Base-by-base conservation (phyloP, 331 rosid species). In the Stylosanthes scabra region DNA sequence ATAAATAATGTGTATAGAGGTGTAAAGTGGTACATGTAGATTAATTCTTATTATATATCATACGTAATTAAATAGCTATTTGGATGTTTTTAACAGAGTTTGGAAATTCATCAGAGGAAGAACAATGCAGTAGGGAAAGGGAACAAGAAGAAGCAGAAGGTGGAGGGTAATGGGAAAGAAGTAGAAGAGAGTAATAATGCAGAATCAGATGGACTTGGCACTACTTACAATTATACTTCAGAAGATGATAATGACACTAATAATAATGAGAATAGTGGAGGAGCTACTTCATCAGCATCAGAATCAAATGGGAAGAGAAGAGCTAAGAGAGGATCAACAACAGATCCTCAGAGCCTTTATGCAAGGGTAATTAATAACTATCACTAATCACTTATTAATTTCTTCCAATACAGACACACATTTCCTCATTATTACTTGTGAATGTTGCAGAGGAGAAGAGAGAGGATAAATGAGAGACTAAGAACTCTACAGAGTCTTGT, bases 361-460 rank as follows among this genome's bases (percentile, higher is more conserved):
- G 95, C 95, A 41, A 85, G 95, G 86, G 90, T 74, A 84, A 47
- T 3, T 9, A 58, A 20, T 20, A 20, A 20, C 25, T 20, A 20
- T 20, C 25, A 20, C 25, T 20, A 20, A 20, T 20, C 25, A 20
- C 25, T 20, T 20, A 20, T n/a, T 31, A 31, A 39, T 67, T 68
- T 20, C 15, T 66, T 61, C 28, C 2, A 39, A 27, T 42, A n/a
- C 27, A 42, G 6, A 49, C 12, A 11, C 7, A 1, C 3, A n/a
- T 12, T 12, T 49, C 2, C 15, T 15, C 54, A 20, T 0, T 20
- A 2, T 65, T 66, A 70, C 71, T 62, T 50, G 58, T 39, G 10
- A 59, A 76, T 49, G 15, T 74, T 81, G 78, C 90, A 92, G 96
- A 90, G 84, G 83, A 86, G 96, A 80, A 90, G 98, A 31, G 96